Conservation (phyloP, 1,139 yeast species). For the Lodderomyces parapsilosis region DNA sequence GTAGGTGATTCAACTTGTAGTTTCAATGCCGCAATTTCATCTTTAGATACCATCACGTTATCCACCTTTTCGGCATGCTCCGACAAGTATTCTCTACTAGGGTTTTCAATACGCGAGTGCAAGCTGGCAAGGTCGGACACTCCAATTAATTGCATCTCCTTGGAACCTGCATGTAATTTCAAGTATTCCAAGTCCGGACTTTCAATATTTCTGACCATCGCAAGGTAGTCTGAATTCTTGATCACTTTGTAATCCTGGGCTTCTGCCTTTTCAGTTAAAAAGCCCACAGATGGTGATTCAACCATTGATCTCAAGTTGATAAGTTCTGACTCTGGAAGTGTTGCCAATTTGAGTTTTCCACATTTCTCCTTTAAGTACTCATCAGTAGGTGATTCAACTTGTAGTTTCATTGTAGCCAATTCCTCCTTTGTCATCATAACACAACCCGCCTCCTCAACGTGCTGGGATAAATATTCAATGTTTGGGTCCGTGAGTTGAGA, state of each 20-base stretch:
- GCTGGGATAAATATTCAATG: constrained; percentile 19
- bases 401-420: constrained; percentile 14
- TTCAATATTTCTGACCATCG: constrained; percentile 19
- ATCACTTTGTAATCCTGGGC: constrained; percentile 14
- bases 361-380: constrained; percentile 22
- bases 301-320: constrained; percentile 6
- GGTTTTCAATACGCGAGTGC: constrained; percentile 18
- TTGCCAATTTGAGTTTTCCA: constrained; percentile 9
- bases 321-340: constrained; percentile 6
- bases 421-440: constrained; percentile 20
- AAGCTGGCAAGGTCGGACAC: constrained; percentile 17
- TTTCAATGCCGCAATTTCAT: constrained; percentile 19
- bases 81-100: constrained; percentile 22
- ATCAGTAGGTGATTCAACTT: constrained; percentile 18
- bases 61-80: constrained; percentile 10
- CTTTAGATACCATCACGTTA: constrained; percentile 16
- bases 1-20: constrained; percentile 17
- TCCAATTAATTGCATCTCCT: constrained; percentile 18
- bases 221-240: constrained; percentile 15
- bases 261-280: constrained; percentile 17
- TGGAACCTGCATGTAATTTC: constrained; percentile 16
- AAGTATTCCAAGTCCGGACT: constrained; percentile 28
- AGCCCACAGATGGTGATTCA: constrained; percentile 22
- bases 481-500: constrained; percentile 21
- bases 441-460: constrained; percentile 9